Evolutionary conservation across 176 grass and related monocot genomes (phyloP), one percentile per base, ranked within the genome.

Genomic region (Phoenix dactylifera): DNA sequence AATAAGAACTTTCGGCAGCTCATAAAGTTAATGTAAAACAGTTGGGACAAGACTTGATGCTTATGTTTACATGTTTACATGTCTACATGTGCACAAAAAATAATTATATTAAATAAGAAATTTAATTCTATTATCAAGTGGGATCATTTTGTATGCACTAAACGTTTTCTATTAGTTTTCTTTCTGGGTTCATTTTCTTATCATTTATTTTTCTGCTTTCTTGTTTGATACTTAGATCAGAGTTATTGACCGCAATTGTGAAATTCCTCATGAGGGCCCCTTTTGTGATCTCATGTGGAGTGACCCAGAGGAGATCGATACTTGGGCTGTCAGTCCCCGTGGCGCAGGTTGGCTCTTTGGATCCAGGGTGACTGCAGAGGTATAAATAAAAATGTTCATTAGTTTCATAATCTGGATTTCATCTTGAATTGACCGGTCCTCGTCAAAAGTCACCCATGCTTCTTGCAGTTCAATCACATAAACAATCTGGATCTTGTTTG

Each of bases 231-330:
- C 48, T 28, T 62, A 97, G 92, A 97, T 97, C 63, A 68, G 87
- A 53, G 84, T 86, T 48, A 97, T 97, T 71, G 92, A 97, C 69
- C 73, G 87, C 78, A 97, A 97, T 63, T 97, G 92, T 70, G 92
- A 97, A 79, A 97, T 97, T 76, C 92, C 92, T 3, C 92, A 91
- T 15, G 92, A 97, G 73, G 87, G 92, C 35, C 92, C 87, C 63
- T 97, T 97, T 69, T 97, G 92, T 52, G 92, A 97, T 83, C 74
- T 97, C 35, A 97, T 97, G 92, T 97, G 92, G 92, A 97, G 92
- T 70, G 87, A 97, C 63, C 92, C 92, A 61, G 92, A 97, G 75
- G 92, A 97, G 72, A 97, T 91, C 55, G 92, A 97, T 68, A 88
- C 92, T 64, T 97, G 87, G 92, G 92, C 87, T 63, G 92, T 97